Percentiles rank a stretch among this genome's conserved stretches.
Conservation (phyloP, 78 protist species). For the Monocercomonoides exilis region DNA sequence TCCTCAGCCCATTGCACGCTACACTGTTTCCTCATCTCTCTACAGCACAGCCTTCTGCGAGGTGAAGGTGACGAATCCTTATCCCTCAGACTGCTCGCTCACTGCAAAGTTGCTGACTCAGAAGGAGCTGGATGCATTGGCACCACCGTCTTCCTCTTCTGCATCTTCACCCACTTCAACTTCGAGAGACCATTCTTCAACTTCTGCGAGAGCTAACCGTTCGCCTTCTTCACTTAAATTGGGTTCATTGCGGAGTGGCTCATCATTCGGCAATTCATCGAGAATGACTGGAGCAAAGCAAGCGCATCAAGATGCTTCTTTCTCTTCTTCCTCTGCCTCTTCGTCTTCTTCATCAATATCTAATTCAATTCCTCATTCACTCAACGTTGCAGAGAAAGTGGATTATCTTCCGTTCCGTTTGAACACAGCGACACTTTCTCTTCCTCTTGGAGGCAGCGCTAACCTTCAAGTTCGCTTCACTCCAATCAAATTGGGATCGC, state of each 20-base stretch:
- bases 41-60: not conserved
- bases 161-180: not conserved
- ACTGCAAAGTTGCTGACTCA: not conserved
- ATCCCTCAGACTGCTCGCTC: not conserved
- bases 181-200: not conserved
- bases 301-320: not conserved
- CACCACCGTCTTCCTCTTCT: not conserved
- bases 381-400: not conserved
- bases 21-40: not conserved
- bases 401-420: not conserved
- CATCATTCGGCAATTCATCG: too few relatives aligned
- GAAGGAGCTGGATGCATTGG: not conserved
- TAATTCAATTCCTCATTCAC: not conserved
- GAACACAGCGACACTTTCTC: not conserved
- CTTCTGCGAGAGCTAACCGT: not conserved
- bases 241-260: too few relatives aligned
- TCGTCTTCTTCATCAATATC: too few relatives aligned
- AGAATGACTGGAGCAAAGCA: not conserved
- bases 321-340: too few relatives aligned
- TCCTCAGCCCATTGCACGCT: not conserved
- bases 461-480: not conserved
- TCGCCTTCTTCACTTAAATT: too few relatives aligned
- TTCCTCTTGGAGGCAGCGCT: not conserved
- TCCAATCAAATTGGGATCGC: not conserved
- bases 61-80: not conserved